phyloP scores from a whole-genome alignment of 1,284 basidiomycete genomes.

The Heimioporus retisporus region DNA sequence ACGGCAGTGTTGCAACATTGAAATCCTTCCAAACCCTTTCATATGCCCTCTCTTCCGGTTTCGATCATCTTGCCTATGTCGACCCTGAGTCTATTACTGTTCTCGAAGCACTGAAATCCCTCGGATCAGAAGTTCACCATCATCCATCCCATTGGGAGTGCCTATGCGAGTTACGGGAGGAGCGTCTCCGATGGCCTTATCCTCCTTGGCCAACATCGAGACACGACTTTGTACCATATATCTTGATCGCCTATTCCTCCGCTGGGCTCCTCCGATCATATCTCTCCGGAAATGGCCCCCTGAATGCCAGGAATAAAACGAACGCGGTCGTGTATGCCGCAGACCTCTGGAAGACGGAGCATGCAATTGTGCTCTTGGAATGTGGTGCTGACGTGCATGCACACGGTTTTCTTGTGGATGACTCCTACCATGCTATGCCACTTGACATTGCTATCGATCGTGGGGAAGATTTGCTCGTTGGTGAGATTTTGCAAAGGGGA shows the following conservation, averaged over 20 bases:
- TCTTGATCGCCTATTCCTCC: slow-evolving; percentile 6
- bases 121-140: slow-evolving; percentile 4
- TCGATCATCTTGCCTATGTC: slow-evolving; percentile 11
- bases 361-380: background rate
- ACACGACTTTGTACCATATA: slow-evolving; percentile 1
- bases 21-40: slow-evolving; percentile 2
- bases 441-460: slow-evolving; percentile 11
- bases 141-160: slow-evolving; percentile 11
- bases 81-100: background rate
- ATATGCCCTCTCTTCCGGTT: background rate
- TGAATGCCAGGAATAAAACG: background rate
- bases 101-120: background rate
- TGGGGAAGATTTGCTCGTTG: background rate
- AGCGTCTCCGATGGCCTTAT: slow-evolving; percentile 9
- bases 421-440: background rate
- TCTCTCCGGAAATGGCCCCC: background rate
- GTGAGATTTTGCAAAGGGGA: slow-evolving; percentile 6
- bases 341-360: slow-evolving; percentile 5
- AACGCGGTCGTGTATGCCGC: slow-evolving; percentile 14
- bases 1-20: background rate
- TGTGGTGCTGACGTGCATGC: background rate
- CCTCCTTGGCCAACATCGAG: slow-evolving; percentile 8
- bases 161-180: slow-evolving; percentile 9
- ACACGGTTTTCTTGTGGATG: background rate
- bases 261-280: background rate